A percentile compares a stretch with the other conserved stretches of the same genome.
These are phyloP conservation scores for Gnomoniopsis smithogilvyi DNA, from an alignment of 2,329 filamentous ascomycete genomes.

Conservation along the genomic window DNA sequence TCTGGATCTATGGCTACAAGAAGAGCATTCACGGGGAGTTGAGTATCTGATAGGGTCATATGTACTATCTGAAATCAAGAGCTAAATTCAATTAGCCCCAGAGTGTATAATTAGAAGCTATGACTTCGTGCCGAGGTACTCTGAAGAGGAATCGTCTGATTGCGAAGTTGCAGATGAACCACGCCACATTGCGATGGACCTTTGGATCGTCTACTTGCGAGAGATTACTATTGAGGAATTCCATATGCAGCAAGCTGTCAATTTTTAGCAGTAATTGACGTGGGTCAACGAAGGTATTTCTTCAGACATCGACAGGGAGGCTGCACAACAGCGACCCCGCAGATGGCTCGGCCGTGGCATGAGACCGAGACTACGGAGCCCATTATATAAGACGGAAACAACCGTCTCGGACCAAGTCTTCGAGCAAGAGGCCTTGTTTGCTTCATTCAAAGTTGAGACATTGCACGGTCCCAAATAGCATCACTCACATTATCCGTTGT, in stretches of 20 bases:
- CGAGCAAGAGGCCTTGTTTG: background rate
- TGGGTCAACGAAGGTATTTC: background rate
- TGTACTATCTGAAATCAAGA: background rate
- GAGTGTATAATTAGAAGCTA: background rate
- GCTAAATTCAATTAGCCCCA: no score
- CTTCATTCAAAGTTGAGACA: background rate
- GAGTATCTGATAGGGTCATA: background rate
- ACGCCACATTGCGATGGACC: no score
- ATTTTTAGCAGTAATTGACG: background rate
- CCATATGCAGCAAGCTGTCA: background rate
- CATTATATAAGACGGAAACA: background rate
- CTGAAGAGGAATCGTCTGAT: background rate
- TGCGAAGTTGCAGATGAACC: background rate
- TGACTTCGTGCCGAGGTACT: constrained; percentile 14
- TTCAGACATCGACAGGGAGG: background rate
- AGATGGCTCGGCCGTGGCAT: background rate
- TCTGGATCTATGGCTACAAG: no score
- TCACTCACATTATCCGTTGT: background rate
- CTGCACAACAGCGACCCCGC: background rate
- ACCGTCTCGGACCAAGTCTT: background rate
- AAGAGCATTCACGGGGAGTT: no score
- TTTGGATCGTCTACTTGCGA: no score
- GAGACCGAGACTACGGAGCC: background rate
- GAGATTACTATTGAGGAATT: no score
- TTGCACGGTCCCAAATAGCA: no score